These are phyloP conservation scores for Phyllosticta citribraziliensis DNA, from an alignment of 2,329 filamentous ascomycete species.

Conservation along the genomic window DNA sequence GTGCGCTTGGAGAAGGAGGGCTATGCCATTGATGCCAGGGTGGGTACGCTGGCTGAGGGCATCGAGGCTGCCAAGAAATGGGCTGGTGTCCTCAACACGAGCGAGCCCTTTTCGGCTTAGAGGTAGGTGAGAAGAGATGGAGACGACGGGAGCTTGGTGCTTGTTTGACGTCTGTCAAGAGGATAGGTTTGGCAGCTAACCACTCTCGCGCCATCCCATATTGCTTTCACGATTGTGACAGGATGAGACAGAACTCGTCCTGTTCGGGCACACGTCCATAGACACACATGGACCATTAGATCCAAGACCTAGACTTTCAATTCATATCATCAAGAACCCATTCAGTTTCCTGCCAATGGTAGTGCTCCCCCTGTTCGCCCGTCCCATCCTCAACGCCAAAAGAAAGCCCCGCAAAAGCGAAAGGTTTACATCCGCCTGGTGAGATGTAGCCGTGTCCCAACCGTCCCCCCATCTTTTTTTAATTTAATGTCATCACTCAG, in stretches of 20 bases:
- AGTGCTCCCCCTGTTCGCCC: neutral
- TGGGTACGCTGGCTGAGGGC: conserved; percentile 69
- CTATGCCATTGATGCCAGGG: conserved; percentile 68
- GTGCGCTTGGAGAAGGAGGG: conserved; percentile 58
- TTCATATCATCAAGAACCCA: neutral
- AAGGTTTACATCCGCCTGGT: neutral
- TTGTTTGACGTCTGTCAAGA: neutral
- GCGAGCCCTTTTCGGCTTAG: neutral
- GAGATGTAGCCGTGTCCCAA: neutral
- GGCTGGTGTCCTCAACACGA: conserved; percentile 4
- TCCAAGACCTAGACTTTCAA: neutral
- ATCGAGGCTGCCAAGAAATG: conserved; percentile 58
- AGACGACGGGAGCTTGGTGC: neutral
- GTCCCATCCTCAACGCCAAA: neutral
- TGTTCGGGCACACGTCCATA: too few species aligned
- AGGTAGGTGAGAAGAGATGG: neutral
- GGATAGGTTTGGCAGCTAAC: too few species aligned
- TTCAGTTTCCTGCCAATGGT: neutral
- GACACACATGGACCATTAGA: too few species aligned
- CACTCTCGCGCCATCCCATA: too few species aligned
- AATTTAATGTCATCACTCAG: neutral
- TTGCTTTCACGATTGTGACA: too few species aligned
- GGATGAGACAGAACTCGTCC: too few species aligned
- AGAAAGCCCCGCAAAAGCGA: neutral
- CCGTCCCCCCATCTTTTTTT: neutral